These are phyloP conservation scores for Leishmania major DNA, from an alignment of 208 protist genomes.

Conservation along the genomic window DNA sequence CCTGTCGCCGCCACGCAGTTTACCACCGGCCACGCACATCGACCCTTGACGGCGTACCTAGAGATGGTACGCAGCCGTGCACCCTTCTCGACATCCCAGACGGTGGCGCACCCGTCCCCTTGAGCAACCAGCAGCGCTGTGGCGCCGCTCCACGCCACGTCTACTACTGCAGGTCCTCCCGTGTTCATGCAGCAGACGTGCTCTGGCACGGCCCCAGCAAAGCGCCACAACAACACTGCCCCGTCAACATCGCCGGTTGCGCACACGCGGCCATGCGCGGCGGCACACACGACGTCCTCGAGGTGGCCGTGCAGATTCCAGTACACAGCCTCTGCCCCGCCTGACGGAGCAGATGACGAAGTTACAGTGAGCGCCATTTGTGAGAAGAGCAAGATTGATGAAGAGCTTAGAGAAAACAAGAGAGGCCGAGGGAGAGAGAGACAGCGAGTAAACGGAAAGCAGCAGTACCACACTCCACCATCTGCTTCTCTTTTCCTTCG, in stretches of 20 bases:
- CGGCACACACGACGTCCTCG: slow-evolving; percentile 54
- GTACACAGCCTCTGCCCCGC: slow-evolving; percentile 3
- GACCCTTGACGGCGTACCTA: slow-evolving; percentile 38
- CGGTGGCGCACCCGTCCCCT: slow-evolving; percentile 56
- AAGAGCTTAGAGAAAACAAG: background rate
- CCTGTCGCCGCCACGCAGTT: slow-evolving; percentile 50
- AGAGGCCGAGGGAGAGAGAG: background rate
- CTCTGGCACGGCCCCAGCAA: slow-evolving; percentile 21
- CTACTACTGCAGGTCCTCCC: slow-evolving; percentile 60
- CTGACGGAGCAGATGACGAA: slow-evolving; percentile 16
- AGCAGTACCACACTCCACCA: background rate
- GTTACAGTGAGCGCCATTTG: slow-evolving; percentile 46
- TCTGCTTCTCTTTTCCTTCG: background rate
- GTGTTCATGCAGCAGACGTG: slow-evolving; percentile 67
- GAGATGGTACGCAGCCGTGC: slow-evolving; percentile 31
- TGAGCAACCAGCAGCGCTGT: slow-evolving; percentile 60
- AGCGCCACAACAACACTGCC: slow-evolving; percentile 61
- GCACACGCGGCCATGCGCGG: slow-evolving; percentile 42
- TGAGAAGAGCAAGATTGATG: background rate
- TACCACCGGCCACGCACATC: slow-evolving; percentile 75
- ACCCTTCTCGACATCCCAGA: slow-evolving; percentile 77
- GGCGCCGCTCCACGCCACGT: slow-evolving; percentile 47
- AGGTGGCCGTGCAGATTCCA: slow-evolving; percentile 75
- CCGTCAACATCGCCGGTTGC: slow-evolving; percentile 65
- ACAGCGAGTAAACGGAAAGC: background rate